Conservation (phyloP, 78 protist genomes). For the Dictyostelium citrinum region DNA sequence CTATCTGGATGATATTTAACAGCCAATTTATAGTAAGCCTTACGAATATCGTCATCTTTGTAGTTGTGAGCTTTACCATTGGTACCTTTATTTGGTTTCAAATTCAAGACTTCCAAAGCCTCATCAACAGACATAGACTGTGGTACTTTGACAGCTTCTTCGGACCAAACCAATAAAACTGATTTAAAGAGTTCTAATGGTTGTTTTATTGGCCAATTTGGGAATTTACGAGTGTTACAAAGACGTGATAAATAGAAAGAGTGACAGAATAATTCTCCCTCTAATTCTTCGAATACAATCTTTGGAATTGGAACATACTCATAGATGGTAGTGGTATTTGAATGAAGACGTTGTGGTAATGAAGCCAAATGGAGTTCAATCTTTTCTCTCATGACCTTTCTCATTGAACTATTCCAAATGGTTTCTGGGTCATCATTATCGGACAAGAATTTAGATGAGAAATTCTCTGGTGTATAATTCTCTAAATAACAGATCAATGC, state of each 20-base stretch:
- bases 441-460: constrained; percentile 85
- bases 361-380: constrained; percentile 87
- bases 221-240: constrained; percentile 81
- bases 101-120: constrained; percentile 50
- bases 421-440: constrained; percentile 92
- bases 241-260: constrained; percentile 88
- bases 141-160: constrained; percentile 77
- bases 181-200: constrained; percentile 73
- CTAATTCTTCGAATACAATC: constrained; percentile 79
- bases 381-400: constrained; percentile 85
- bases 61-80: constrained; percentile 37
- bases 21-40: constrained; percentile 93
- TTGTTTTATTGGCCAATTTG: constrained; percentile 88
- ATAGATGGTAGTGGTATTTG: constrained; percentile 82
- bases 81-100: constrained; percentile 48
- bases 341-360: constrained; percentile 85
- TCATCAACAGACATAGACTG: constrained; percentile 34
- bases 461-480: constrained; percentile 85
- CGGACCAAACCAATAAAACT: constrained; percentile 61
- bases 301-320: constrained; percentile 83
- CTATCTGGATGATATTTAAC: constrained; percentile 97
- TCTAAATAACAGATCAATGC: constrained; percentile 87
- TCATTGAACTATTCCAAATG: constrained; percentile 88
- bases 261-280: constrained; percentile 89
- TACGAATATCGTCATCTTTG: constrained; percentile 70